Conservation (phyloP, 2,329 filamentous ascomycete species). For the Xylaria sp. region DNA sequence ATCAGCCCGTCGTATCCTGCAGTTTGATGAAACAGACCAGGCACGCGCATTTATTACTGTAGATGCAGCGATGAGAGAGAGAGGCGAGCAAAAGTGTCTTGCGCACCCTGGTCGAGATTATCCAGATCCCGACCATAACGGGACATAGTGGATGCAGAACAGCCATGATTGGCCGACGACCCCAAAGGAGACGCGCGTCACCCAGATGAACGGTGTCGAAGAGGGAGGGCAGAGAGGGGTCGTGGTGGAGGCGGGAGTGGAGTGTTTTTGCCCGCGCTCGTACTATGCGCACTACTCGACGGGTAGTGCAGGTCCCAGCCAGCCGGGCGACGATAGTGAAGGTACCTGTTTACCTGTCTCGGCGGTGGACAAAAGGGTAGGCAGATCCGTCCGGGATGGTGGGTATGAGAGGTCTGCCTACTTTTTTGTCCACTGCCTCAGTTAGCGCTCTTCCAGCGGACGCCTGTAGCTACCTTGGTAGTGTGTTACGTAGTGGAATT, state of each 20-base stretch:
- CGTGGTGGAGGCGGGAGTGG: not conserved
- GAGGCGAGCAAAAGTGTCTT: not conserved
- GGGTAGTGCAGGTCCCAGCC: no score
- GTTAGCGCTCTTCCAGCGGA: no score
- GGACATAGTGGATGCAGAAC: constrained; percentile 19
- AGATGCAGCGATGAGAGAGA: not conserved
- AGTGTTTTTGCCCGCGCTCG: constrained; percentile 11
- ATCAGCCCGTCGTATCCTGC: not conserved
- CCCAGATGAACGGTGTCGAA: constrained; percentile 22
- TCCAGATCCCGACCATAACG: constrained; percentile 12
- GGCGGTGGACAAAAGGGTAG: no score
- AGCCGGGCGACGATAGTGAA: no score
- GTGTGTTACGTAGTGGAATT: no score
- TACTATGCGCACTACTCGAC: no score
- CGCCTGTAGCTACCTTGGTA: no score
- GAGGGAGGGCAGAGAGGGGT: constrained; percentile 1
- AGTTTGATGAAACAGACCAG: constrained; percentile 7
- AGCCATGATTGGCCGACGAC: constrained; percentile 33
- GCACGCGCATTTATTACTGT: not conserved
- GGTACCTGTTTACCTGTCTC: no score
- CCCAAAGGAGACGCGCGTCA: constrained; percentile 39
- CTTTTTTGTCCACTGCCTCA: no score
- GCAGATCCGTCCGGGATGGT: no score
- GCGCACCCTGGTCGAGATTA: not conserved
- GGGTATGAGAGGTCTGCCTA: no score